Evolutionary conservation across 495 filamentous ascomycete genomes (phyloP).

Genomic region (Talaromyces stipitatus): DNA sequence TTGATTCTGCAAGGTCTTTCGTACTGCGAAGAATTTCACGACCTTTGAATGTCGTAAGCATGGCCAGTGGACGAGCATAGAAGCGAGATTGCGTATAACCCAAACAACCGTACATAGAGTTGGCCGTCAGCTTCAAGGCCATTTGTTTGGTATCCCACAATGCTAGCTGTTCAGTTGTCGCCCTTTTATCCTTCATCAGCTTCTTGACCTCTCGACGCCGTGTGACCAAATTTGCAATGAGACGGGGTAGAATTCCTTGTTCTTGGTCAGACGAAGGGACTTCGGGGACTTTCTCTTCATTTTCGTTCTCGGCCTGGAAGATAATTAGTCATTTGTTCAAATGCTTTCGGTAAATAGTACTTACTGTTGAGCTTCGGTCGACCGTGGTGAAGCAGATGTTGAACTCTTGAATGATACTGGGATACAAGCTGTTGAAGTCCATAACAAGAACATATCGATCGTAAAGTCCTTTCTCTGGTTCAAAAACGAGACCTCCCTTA

Average conservation of each 20-base stretch:
- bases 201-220: constrained; percentile 87
- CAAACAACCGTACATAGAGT: constrained; percentile 99
- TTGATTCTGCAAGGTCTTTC: constrained; percentile 87
- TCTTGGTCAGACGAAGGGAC: constrained; percentile 62
- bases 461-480: constrained; percentile 94
- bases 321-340: constrained; percentile 11
- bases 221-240: constrained; percentile 84
- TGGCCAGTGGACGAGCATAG: constrained; percentile 88
- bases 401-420: constrained; percentile 97
- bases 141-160: constrained; percentile 99
- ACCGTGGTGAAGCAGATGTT: constrained; percentile 99
- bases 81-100: constrained; percentile 94
- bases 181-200: constrained; percentile 88
- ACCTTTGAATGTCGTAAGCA: constrained; percentile 94
- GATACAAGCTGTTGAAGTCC: constrained; percentile 99
- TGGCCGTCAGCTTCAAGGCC: constrained; percentile 93
- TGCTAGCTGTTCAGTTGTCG: constrained; percentile 76
- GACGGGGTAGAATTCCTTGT: constrained; percentile 75
- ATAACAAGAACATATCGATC: constrained; percentile 97
- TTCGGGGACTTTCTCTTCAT: constrained; percentile 64
- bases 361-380: constrained; percentile 59
- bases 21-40: constrained; percentile 95
- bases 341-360: constrained; percentile 10
- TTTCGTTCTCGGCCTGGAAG: constrained; percentile 63
- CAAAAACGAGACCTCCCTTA: constrained; percentile 96